Base-by-base conservation (phyloP, 2,329 filamentous ascomycete species). In the Penicillium sp. region DNA sequence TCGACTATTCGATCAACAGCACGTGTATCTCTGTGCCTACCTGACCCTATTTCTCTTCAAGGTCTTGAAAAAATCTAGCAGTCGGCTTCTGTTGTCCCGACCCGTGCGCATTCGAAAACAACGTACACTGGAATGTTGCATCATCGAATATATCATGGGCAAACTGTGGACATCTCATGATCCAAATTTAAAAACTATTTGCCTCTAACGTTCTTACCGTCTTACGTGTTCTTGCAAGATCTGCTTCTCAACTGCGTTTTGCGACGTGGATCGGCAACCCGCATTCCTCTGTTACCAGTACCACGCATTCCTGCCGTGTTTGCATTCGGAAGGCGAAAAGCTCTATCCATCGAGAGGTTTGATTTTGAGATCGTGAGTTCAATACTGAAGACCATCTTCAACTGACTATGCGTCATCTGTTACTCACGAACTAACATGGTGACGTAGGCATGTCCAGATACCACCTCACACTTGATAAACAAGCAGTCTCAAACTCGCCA, bases 201-300 rank as follows among this genome's bases (percentile, higher is more conserved):
- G 4, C 43, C n/a, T 33, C n/a, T 47, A 18, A 18, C 2, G 35
- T 38, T 53, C 12, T 20, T 40, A 14, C 38, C 20, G 38, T 16
- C 26, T n/a, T 24, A 35, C 51, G 23, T 11, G n/a, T 11, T 28
- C 38, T 5, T 16, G 11, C 20, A 53, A 47, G 42, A 53, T 53
- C 20, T 30, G 14, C 28, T 47, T 18, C n/a, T 40, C 18, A 23
- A 35, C 21, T 55, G 45, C 52, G 18, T 24, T 48, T 46, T 20
- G 42, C n/a, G n/a, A n/a, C n/a, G n/a, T 47, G 30, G 35, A 47
- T 30, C 52, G 46, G 16, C 40, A 46, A 35, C 28, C 45, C 28
- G 55, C 56, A 58, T 54, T 58, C 56, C 50, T 33, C 35, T 33
- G 51, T 58, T 54, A 47, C 56, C 51, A 40, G 46, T 18, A 52